phyloP scores from a whole-genome alignment of 257 asterid species.

The Jasminum sambac region DNA sequence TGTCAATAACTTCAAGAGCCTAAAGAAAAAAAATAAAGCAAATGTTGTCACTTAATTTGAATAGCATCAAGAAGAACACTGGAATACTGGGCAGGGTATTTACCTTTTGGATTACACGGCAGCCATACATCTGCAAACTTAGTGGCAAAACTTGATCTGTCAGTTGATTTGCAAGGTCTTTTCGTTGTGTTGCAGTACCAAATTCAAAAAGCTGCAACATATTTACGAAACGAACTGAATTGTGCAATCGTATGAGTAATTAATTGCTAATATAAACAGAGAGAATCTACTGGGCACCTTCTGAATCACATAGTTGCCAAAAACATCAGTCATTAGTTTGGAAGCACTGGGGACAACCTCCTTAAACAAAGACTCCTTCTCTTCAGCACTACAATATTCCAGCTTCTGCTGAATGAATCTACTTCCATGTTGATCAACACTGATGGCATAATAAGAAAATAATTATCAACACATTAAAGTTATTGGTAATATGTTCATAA shows the following conservation, averaged over 20 bases:
- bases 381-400: conserved; percentile 51
- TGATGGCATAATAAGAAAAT: conserved; percentile 26
- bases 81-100: conserved; percentile 8
- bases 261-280: neutral
- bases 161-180: conserved; percentile 52
- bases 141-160: conserved; percentile 50
- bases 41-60: conserved; percentile 8
- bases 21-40: conserved; percentile 23
- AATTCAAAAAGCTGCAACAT: conserved; percentile 50
- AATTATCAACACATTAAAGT: conserved; percentile 3
- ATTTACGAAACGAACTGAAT: conserved; percentile 12
- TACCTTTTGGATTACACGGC: conserved; percentile 75
- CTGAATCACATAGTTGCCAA: conserved; percentile 68
- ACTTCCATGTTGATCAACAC: conserved; percentile 69
- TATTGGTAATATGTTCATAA: conserved; percentile 8
- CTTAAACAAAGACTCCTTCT: conserved; percentile 49
- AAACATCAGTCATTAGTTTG: conserved; percentile 61
- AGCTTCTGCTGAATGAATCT: conserved; percentile 68
- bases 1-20: conserved; percentile 59
- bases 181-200: conserved; percentile 50
- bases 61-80: neutral
- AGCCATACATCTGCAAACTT: conserved; percentile 69
- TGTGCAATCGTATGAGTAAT: neutral
- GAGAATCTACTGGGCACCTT: conserved; percentile 35
- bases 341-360: conserved; percentile 59